These are phyloP conservation scores for Blumeriella jaapii DNA, from an alignment of 2,329 filamentous ascomycete genomes.

Conservation along the genomic window DNA sequence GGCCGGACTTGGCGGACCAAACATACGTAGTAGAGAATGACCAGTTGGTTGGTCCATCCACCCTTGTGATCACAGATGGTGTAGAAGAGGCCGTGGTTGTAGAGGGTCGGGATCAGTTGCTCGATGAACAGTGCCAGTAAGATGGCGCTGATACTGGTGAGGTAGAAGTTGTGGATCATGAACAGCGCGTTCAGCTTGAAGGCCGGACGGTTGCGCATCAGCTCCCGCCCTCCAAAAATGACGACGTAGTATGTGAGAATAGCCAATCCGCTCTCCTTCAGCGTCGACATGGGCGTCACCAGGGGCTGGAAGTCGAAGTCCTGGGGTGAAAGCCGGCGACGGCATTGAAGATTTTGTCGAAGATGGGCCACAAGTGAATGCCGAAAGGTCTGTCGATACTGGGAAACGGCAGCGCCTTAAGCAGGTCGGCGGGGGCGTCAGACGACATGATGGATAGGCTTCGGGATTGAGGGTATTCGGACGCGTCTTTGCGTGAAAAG, in stretches of 20 bases:
- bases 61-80: constrained; percentile 73
- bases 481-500: too few species aligned
- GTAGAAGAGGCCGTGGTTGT: constrained; percentile 73
- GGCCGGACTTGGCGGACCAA: background rate
- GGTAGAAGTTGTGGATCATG: constrained; percentile 92
- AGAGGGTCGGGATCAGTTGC: constrained; percentile 76
- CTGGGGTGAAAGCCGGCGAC: constrained; percentile 72
- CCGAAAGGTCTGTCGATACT: constrained; percentile 89
- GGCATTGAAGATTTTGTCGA: constrained; percentile 72
- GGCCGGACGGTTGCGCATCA: constrained; percentile 78
- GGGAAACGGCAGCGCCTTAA: constrained; percentile 53
- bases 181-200: constrained; percentile 84
- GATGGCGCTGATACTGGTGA: constrained; percentile 73
- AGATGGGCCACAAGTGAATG: constrained; percentile 84
- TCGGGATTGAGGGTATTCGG: constrained; percentile 4
- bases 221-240: constrained; percentile 84
- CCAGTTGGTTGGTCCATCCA: constrained; percentile 87
- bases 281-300: constrained; percentile 78
- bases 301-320: constrained; percentile 78
- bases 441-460: constrained; percentile 3
- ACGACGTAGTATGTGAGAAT: constrained; percentile 83
- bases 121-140: constrained; percentile 81
- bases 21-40: constrained; percentile 93
- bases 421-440: constrained; percentile 18
- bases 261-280: constrained; percentile 70